A percentile compares a stretch with the other conserved stretches of the same genome.
These are phyloP conservation scores for Arthrobotrys entomopaga DNA, from an alignment of 2,329 filamentous ascomycete genomes.

Conservation along the genomic window DNA sequence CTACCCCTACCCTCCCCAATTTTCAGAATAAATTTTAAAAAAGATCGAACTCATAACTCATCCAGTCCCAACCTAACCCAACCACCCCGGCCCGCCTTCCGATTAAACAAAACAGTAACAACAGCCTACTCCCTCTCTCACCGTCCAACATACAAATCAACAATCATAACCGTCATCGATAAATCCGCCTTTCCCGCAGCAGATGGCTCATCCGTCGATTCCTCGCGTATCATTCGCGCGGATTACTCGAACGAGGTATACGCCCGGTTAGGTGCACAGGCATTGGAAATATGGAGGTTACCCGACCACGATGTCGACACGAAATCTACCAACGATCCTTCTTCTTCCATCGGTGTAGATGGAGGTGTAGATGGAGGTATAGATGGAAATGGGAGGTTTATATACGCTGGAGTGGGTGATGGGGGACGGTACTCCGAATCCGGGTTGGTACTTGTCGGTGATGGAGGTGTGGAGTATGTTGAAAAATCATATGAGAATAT, in stretches of 20 bases:
- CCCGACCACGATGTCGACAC: background rate
- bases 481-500: conserved; percentile 72
- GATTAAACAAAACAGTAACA: conserved; percentile 50
- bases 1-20: background rate
- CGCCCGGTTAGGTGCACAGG: conserved; percentile 75
- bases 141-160: conserved; percentile 67
- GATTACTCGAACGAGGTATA: conserved; percentile 88
- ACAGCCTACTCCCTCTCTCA: conserved; percentile 58
- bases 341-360: background rate
- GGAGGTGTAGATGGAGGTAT: background rate
- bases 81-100: too few species aligned
- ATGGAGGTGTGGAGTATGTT: conserved; percentile 69
- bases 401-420: conserved; percentile 68
- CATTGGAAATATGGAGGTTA: conserved; percentile 74
- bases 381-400: background rate
- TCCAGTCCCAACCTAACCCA: conserved; percentile 59
- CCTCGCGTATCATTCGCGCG: conserved; percentile 72
- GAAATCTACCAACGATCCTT: background rate
- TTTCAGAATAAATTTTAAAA: conserved; percentile 51
- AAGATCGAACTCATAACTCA: conserved; percentile 45
- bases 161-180: conserved; percentile 72
- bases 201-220: conserved; percentile 72
- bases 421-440: conserved; percentile 76
- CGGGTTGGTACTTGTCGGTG: conserved; percentile 72
- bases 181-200: conserved; percentile 69